A percentile compares a stretch with the other conserved stretches of the same genome.
phyloP scores from a whole-genome alignment of 2,329 filamentous ascomycete genomes.

The Alternaria gaisen region DNA sequence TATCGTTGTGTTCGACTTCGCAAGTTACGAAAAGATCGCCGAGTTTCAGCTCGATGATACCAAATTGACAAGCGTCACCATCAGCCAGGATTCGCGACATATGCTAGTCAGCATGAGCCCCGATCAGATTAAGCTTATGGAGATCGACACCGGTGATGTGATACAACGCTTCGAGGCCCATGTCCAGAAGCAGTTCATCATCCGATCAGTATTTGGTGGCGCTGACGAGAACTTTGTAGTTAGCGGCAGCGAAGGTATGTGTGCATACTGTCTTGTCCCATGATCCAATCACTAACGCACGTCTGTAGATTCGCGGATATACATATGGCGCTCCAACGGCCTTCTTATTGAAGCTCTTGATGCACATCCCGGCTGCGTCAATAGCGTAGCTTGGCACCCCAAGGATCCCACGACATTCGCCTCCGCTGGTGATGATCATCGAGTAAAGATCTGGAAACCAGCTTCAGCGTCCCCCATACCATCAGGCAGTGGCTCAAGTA shows the following conservation, averaged over 20 bases:
- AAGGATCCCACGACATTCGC: constrained; percentile 84
- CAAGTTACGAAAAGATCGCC: constrained; percentile 77
- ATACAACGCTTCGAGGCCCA: constrained; percentile 80
- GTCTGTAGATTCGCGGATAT: constrained; percentile 69
- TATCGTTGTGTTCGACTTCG: constrained; percentile 83
- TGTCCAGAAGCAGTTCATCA: constrained; percentile 77
- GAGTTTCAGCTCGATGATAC: constrained; percentile 74
- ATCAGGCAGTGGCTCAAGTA: constrained; percentile 20
- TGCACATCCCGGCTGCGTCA: constrained; percentile 81
- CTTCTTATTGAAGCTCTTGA: constrained; percentile 77
- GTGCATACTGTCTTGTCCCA: not conserved
- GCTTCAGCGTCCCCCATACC: constrained; percentile 22
- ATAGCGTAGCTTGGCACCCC: constrained; percentile 90
- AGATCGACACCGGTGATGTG: constrained; percentile 76
- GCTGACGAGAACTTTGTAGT: constrained; percentile 91
- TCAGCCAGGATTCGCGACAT: constrained; percentile 81
- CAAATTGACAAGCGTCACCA: constrained; percentile 78
- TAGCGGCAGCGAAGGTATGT: constrained; percentile 86
- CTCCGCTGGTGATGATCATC: constrained; percentile 86
- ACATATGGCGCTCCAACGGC: constrained; percentile 91
- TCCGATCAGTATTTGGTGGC: constrained; percentile 85
- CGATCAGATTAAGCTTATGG: constrained; percentile 79
- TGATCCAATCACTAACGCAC: constrained; percentile 1
- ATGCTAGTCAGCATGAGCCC: constrained; percentile 84
- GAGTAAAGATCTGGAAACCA: constrained; percentile 77